These are phyloP conservation scores for Ascochyta pisi DNA, from an alignment of 2,329 filamentous ascomycete species.

Conservation along the genomic window DNA sequence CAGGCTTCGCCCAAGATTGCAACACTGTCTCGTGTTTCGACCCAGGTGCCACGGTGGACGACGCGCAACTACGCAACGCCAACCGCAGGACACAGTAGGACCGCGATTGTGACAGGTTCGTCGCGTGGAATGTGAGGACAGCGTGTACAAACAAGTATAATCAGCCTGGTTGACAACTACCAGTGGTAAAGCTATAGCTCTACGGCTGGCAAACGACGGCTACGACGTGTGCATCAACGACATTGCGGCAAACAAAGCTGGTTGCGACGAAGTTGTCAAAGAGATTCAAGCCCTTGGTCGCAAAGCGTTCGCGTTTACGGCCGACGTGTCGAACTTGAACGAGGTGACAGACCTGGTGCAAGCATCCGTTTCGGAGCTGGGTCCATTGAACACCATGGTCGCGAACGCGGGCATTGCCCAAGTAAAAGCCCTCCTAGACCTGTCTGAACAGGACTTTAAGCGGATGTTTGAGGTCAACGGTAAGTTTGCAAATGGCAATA, in stretches of 20 bases:
- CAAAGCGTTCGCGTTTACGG: constrained; percentile 62
- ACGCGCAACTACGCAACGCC: constrained; percentile 35
- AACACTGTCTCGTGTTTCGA: constrained; percentile 17
- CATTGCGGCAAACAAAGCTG: constrained; percentile 59
- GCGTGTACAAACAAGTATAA: neutral
- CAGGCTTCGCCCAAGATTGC: constrained; percentile 26
- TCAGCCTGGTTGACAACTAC: constrained; percentile 6
- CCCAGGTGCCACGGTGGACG: constrained; percentile 26
- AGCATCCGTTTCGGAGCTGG: constrained; percentile 60
- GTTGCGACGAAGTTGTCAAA: constrained; percentile 60
- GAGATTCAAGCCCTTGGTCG: constrained; percentile 62
- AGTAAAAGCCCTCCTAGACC: constrained; percentile 62
- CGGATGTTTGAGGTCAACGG: constrained; percentile 68
- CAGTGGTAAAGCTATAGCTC: constrained; percentile 68
- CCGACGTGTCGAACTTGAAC: constrained; percentile 65
- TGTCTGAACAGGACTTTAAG: constrained; percentile 64
- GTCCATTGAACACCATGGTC: constrained; percentile 61
- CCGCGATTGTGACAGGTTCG: constrained; percentile 50
- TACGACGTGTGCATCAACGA: constrained; percentile 73
- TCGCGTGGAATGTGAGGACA: constrained; percentile 47
- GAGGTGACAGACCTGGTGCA: constrained; percentile 63
- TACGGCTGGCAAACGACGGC: constrained; percentile 69
- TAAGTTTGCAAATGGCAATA: neutral
- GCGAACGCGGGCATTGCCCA: constrained; percentile 70
- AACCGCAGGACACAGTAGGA: constrained; percentile 31